Percentiles rank a stretch among this genome's conserved stretches.
Conservation (phyloP, 495 filamentous ascomycete genomes). For the Alectoria sarmentosa region DNA sequence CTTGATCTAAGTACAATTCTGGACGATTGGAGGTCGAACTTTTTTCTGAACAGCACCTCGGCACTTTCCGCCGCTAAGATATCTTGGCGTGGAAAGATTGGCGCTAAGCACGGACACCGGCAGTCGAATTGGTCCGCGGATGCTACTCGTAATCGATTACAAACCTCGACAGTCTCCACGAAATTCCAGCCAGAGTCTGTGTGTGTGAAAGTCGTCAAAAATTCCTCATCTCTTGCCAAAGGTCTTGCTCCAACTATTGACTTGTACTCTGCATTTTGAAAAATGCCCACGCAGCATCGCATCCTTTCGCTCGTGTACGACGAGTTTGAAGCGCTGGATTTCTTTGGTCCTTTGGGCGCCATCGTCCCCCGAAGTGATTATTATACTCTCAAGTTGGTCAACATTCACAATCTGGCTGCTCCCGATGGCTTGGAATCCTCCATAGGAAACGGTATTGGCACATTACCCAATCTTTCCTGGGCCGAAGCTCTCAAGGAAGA, state of each 20-base stretch:
- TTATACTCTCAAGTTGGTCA: slow-evolving; percentile 3
- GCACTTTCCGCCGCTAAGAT: not conserved
- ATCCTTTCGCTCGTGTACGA: not conserved
- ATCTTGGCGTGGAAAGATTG: too few relatives aligned
- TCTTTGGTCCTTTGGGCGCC: slow-evolving; percentile 6
- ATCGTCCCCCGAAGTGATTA: slow-evolving; percentile 5
- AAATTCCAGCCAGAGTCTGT: too few relatives aligned
- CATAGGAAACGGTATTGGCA: slow-evolving; percentile 4
- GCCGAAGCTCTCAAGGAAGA: slow-evolving; percentile 1
- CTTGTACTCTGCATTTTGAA: not conserved
- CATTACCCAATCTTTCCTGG: not conserved
- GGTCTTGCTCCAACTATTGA: too few relatives aligned
- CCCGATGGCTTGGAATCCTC: slow-evolving; percentile 1
- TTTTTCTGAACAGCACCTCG: not conserved
- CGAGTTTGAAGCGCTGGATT: slow-evolving; percentile 4
- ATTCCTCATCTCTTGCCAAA: too few relatives aligned
- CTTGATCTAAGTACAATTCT: not conserved
- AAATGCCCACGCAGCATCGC: slow-evolving; percentile 7
- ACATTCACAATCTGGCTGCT: not conserved
- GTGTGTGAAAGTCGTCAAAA: too few relatives aligned
- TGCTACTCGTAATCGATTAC: too few relatives aligned
- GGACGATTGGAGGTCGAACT: not conserved
- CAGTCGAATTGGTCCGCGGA: too few relatives aligned
- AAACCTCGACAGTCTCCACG: too few relatives aligned
- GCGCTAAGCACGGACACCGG: too few relatives aligned